These are phyloP conservation scores for Boletellus ananas DNA, from an alignment of 768 basidiomycete genomes.

Conservation along the genomic window DNA sequence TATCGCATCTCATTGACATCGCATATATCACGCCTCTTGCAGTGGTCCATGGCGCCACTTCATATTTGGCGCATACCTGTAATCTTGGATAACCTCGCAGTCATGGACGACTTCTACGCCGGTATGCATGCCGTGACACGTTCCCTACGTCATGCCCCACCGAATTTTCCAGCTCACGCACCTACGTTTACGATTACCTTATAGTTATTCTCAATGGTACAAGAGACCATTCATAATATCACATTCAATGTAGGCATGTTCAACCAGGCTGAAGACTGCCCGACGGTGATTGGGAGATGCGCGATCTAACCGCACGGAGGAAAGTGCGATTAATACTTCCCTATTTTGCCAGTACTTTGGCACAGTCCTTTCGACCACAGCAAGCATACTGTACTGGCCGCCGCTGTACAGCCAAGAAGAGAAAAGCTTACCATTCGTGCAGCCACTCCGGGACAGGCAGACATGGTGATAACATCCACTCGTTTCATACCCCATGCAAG, in stretches of 20 bases:
- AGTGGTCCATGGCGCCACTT: constrained; percentile 5
- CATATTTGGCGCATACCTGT: constrained; percentile 7
- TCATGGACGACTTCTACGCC: constrained; percentile 2
- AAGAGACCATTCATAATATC: constrained; percentile 15
- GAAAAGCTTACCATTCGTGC: not conserved
- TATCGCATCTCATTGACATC: constrained; percentile 18
- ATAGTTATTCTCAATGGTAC: constrained; percentile 17
- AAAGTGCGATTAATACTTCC: too few species aligned
- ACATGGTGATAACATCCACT: too few species aligned
- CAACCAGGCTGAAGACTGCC: not conserved
- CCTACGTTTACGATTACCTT: constrained; percentile 17
- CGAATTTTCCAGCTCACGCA: constrained; percentile 2
- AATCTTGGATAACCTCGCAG: constrained; percentile 20
- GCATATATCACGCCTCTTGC: constrained; percentile 18
- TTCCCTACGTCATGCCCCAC: not conserved
- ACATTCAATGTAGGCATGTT: not conserved
- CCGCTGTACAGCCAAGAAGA: not conserved
- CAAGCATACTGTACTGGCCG: too few species aligned
- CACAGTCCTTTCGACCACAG: not conserved
- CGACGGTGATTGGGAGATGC: too few species aligned
- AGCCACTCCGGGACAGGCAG: not conserved
- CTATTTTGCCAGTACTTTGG: not conserved
- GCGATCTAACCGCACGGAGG: too few species aligned
- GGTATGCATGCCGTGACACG: constrained; percentile 7
- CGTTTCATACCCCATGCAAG: not conserved